These are phyloP conservation scores for Capronia epimyces DNA, from an alignment of 2,329 filamentous ascomycete genomes.

Conservation along the genomic window DNA sequence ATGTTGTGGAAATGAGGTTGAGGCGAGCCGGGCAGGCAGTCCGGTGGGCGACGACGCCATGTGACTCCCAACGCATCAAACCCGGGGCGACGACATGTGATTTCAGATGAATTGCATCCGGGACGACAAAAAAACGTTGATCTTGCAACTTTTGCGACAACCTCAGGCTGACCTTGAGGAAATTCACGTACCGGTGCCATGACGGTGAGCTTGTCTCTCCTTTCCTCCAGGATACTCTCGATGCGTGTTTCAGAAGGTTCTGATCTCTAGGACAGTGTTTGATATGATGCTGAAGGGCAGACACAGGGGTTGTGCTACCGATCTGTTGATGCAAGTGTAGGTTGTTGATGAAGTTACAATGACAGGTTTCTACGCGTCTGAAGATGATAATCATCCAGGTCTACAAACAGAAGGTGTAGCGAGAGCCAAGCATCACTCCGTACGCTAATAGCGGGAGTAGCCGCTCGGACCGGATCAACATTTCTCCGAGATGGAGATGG, in stretches of 20 bases:
- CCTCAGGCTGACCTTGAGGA: not conserved
- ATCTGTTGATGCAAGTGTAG: not conserved
- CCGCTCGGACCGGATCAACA: not conserved
- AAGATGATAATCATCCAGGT: not conserved
- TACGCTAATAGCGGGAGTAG: conserved; percentile 1
- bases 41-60: not conserved
- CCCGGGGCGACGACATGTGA: not conserved
- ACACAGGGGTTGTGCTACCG: not conserved
- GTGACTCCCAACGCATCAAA: not conserved
- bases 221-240: not conserved
- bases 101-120: not conserved
- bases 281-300: not conserved
- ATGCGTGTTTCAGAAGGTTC: not conserved
- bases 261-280: not conserved
- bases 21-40: not conserved
- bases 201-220: not conserved
- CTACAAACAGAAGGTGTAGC: not conserved
- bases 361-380: not conserved
- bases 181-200: conserved; percentile 20
- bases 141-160: not conserved
- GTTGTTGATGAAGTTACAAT: conserved; percentile 3
- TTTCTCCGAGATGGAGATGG: not conserved
- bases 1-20: not conserved
- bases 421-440: not conserved
- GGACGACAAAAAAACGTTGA: not conserved